Conservation (phyloP, 805 yeast species). For the Cyberlindnera veronae region DNA sequence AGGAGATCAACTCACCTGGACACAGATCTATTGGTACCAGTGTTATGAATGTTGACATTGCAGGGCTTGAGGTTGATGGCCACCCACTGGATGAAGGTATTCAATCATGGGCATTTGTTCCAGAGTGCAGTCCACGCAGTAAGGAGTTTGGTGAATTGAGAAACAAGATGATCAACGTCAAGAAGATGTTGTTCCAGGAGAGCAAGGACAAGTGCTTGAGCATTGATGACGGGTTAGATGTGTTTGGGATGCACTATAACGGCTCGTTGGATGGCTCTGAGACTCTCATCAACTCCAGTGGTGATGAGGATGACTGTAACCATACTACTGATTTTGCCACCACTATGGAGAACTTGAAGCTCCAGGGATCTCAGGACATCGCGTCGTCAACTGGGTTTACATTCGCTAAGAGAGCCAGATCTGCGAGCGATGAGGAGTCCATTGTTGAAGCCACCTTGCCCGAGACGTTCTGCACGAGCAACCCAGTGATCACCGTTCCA, state of each 20-base stretch:
- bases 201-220: conserved; percentile 16
- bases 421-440: conserved; percentile 7
- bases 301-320: conserved; percentile 3
- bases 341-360: background rate
- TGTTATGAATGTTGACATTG: conserved; percentile 5
- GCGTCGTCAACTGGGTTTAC: conserved; percentile 5
- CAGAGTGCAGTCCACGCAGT: background rate
- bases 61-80: conserved; percentile 7
- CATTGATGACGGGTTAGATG: conserved; percentile 15
- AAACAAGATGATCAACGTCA: background rate
- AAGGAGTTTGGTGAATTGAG: background rate
- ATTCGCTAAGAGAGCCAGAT: conserved; percentile 6
- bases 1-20: no score
- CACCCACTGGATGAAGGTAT: conserved; percentile 2
- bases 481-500: conserved; percentile 15
- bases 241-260: background rate
- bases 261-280: background rate
- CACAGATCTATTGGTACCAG: background rate
- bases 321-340: background rate
- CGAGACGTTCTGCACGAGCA: conserved; percentile 11
- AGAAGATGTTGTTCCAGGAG: conserved; percentile 7
- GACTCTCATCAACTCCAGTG: conserved; percentile 4
- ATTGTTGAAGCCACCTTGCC: conserved; percentile 1
- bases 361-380: conserved; percentile 4
- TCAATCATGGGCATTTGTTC: background rate